A percentile compares a stretch with the other conserved stretches of the same genome.
Conservation (phyloP, 306 rosid genomes). For the Quercus dentata region DNA sequence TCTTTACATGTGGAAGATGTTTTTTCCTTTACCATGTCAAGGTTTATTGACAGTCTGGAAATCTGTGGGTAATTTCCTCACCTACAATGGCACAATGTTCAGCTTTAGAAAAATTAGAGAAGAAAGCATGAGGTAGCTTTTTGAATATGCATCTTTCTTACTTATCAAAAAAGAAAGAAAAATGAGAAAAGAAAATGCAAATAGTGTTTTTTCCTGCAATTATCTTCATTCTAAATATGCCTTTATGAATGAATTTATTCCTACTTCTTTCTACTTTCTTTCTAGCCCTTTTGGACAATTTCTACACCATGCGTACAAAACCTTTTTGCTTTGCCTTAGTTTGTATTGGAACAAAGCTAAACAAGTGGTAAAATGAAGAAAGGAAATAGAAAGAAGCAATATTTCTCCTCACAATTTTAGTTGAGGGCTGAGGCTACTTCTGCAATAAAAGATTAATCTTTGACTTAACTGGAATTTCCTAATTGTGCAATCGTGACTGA, state of each 20-base stretch:
- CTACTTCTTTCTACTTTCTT: background rate
- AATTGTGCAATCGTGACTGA: background rate
- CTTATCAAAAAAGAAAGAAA: background rate
- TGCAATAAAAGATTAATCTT: background rate
- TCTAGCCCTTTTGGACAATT: background rate
- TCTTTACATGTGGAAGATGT: background rate
- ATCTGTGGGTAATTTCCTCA: background rate
- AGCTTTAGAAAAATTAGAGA: background rate
- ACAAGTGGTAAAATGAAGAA: background rate
- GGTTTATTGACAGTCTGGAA: background rate
- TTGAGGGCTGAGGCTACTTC: background rate
- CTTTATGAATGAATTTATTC: background rate
- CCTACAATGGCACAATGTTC: background rate
- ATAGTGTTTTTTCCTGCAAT: background rate
- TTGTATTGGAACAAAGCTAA: background rate
- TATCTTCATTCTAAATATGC: background rate
- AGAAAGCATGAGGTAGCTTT: background rate
- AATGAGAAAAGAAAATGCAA: background rate
- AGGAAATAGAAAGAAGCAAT: background rate
- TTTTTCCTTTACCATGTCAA: background rate
- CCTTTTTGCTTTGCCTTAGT: background rate
- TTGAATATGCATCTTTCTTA: no score
- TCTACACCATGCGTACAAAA: background rate
- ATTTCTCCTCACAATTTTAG: background rate
- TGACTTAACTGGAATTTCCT: background rate